These are phyloP conservation scores for Pythium brassicae DNA, from an alignment of 352 stramenopile genomes.

Conservation along the genomic window DNA sequence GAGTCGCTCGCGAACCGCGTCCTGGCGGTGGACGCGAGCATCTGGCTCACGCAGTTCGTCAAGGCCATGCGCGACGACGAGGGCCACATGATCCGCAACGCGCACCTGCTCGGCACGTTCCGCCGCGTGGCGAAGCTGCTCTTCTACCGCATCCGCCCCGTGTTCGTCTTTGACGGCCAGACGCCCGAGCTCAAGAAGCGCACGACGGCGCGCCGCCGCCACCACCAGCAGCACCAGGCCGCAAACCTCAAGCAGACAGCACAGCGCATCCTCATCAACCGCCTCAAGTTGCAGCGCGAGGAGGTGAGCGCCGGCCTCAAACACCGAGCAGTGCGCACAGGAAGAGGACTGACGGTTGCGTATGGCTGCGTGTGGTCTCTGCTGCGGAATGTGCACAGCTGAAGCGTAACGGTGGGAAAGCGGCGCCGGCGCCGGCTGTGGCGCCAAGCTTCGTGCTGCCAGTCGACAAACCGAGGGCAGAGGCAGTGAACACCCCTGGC, in stretches of 20 bases:
- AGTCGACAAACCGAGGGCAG: background rate
- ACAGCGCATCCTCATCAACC: constrained; percentile 93
- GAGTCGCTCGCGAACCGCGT: constrained; percentile 95
- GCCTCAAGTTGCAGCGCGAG: constrained; percentile 60
- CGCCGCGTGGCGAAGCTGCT: constrained; percentile 92
- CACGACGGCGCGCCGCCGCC: constrained; percentile 63
- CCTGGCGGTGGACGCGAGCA: constrained; percentile 98
- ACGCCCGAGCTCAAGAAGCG: constrained; percentile 96
- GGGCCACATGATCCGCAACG: constrained; percentile 92
- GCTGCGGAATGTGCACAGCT: no score
- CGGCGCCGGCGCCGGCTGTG: constrained; percentile 23
- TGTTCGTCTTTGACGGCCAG: constrained; percentile 99
- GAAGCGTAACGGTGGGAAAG: constrained; percentile 47
- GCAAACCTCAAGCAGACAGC: constrained; percentile 90
- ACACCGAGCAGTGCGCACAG: background rate
- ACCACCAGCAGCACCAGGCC: constrained; percentile 62
- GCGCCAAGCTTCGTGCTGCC: constrained; percentile 57
- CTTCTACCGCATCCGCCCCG: constrained; percentile 95
- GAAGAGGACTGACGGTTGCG: background rate
- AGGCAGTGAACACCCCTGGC: background rate
- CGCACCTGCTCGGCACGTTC: constrained; percentile 94
- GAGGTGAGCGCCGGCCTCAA: constrained; percentile 21
- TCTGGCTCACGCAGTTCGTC: constrained; percentile 99
- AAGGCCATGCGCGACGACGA: constrained; percentile 97
- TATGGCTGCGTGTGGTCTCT: no score